Percentiles rank a stretch among this genome's conserved stretches.
Evolutionary conservation across 2,329 filamentous ascomycete genomes (phyloP).

Genomic region (Botrytis hyacinthi): DNA sequence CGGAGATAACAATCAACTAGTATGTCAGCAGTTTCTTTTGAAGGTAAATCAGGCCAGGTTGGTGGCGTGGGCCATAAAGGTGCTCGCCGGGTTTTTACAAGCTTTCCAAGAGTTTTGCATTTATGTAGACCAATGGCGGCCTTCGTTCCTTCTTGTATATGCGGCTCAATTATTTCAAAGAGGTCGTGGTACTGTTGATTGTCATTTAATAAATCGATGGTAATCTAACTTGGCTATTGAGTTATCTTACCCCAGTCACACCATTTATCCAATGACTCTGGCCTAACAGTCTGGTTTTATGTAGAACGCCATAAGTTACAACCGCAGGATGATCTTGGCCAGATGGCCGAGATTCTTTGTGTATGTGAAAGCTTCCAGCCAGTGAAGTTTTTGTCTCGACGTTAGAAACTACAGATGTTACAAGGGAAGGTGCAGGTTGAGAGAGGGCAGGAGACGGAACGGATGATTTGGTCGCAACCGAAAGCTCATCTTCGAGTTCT

Average conservation of each 20-base stretch:
- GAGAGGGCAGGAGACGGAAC: background rate
- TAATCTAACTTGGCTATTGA: background rate
- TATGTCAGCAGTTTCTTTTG: slow-evolving; percentile 45
- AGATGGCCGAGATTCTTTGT: slow-evolving; percentile 10
- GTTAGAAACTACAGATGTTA: background rate
- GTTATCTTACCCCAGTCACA: slow-evolving; percentile 43
- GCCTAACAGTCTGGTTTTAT: slow-evolving; percentile 57
- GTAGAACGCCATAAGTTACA: slow-evolving; percentile 46
- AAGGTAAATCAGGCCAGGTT: slow-evolving; percentile 46
- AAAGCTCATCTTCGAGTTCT: slow-evolving; percentile 3
- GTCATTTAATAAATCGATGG: background rate
- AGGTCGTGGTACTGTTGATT: background rate
- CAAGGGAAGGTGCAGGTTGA: background rate
- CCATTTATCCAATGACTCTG: slow-evolving; percentile 57
- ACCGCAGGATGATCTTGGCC: slow-evolving; percentile 40
- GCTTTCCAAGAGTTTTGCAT: slow-evolving; percentile 53
- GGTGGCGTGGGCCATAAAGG: slow-evolving; percentile 49
- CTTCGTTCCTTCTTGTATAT: slow-evolving; percentile 42
- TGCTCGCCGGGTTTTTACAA: slow-evolving; percentile 50
- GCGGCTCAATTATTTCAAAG: slow-evolving; percentile 42
- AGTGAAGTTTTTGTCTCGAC: background rate
- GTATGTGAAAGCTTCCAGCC: background rate
- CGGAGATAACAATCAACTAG: slow-evolving; percentile 51
- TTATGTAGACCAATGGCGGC: slow-evolving; percentile 43
- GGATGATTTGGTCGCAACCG: background rate